Evolutionary conservation across 164 flowering plant species (phyloP).

Genomic region (Hamamelis virginiana): DNA sequence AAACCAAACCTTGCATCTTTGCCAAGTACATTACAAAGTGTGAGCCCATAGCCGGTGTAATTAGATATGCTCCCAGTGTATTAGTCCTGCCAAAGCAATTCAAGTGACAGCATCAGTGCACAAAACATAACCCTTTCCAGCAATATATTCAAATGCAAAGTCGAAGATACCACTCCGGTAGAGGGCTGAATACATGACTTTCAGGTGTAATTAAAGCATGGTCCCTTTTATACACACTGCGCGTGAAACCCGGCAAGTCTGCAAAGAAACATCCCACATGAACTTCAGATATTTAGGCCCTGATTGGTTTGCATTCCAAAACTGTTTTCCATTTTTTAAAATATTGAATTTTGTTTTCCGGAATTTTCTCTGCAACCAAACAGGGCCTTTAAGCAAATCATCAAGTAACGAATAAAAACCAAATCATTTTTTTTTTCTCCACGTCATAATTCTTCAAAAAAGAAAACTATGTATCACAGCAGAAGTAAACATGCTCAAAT

Average conservation of each 20-base stretch:
- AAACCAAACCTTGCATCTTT: slow-evolving; percentile 76
- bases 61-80: slow-evolving; percentile 83
- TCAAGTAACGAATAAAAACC: not conserved
- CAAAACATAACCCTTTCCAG: not conserved
- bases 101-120: slow-evolving; percentile 7
- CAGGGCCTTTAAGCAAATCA: not conserved
- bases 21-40: slow-evolving; percentile 95
- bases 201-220: slow-evolving; percentile 95
- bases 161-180: slow-evolving; percentile 75
- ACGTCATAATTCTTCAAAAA: no score
- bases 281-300: not conserved
- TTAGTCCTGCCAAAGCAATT: slow-evolving; percentile 56
- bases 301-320: no score
- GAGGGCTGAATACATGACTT: slow-evolving; percentile 91
- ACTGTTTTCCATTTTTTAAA: not conserved
- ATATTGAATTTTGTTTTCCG: not conserved
- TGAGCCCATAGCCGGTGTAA: slow-evolving; percentile 90
- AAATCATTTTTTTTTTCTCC: not conserved
- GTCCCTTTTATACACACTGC: slow-evolving; percentile 82
- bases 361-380: slow-evolving; percentile 4
- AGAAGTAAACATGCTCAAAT: no score
- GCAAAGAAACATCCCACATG: slow-evolving; percentile 20
- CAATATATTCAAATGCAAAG: slow-evolving; percentile 1
- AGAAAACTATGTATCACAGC: no score
- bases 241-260: slow-evolving; percentile 97